Evolutionary conservation across 768 basidiomycete genomes (phyloP).

Genomic region (Tulasnella sp.): DNA sequence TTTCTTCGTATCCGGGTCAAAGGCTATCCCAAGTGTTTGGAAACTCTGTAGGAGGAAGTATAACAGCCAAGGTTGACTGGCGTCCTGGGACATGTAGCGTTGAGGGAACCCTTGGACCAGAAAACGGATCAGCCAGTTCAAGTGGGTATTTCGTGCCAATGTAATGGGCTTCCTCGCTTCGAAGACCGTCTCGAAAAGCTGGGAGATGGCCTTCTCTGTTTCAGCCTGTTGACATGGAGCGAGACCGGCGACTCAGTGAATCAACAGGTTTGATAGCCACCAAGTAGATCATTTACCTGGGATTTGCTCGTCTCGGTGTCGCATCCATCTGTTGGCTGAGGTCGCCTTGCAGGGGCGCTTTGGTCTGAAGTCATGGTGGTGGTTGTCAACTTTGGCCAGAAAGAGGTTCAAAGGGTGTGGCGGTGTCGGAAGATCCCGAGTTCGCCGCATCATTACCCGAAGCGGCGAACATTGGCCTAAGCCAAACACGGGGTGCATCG

Average conservation of each 20-base stretch:
- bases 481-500: neutral
- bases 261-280: too few relatives aligned
- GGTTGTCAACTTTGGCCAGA: neutral
- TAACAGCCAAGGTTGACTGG: slow-evolving; percentile 90
- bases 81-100: slow-evolving; percentile 80
- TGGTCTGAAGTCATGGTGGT: slow-evolving; percentile 6
- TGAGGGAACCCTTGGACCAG: slow-evolving; percentile 75
- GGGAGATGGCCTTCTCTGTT: slow-evolving; percentile 61
- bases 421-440: neutral
- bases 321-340: slow-evolving; percentile 3
- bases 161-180: slow-evolving; percentile 5
- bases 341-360: neutral
- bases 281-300: neutral
- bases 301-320: neutral
- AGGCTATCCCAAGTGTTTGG: slow-evolving; percentile 65
- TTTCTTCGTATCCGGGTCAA: slow-evolving; percentile 75
- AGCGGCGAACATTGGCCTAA: neutral
- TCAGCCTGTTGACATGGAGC: slow-evolving; percentile 34
- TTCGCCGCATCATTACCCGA: neutral
- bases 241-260: neutral
- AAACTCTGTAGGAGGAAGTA: slow-evolving; percentile 91
- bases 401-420: neutral
- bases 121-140: slow-evolving; percentile 66
- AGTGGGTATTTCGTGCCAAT: slow-evolving; percentile 62
- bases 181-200: slow-evolving; percentile 40